A percentile compares a stretch with the other conserved stretches of the same genome.
phyloP scores from a whole-genome alignment of 129 eudicot species.

The Mikania micrantha region DNA sequence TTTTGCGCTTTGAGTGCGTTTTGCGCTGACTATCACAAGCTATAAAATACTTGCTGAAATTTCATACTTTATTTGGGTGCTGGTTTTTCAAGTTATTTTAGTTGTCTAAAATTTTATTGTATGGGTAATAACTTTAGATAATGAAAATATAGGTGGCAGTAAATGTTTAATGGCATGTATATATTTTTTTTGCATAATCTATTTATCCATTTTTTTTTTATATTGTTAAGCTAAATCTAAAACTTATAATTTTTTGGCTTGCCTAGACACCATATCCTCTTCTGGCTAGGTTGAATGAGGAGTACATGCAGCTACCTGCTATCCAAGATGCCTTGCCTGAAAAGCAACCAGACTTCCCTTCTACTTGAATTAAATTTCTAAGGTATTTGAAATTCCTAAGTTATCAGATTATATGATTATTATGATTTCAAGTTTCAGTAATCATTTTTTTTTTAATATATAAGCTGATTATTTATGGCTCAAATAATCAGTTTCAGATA shows the following conservation, averaged over 20 bases:
- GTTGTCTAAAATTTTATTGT: neutral
- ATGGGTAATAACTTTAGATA: too few relatives aligned
- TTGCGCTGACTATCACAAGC: too few relatives aligned
- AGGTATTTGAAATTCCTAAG: conserved; percentile 11
- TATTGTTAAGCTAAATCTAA: neutral
- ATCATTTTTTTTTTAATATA: neutral
- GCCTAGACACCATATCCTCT: conserved; percentile 57
- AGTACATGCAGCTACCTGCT: conserved; percentile 62
- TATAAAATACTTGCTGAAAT: neutral
- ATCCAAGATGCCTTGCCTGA: conserved; percentile 65
- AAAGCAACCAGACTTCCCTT: conserved; percentile 68
- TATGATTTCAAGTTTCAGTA: neutral
- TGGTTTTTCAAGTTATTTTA: neutral
- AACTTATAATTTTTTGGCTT: neutral
- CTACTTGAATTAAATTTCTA: neutral
- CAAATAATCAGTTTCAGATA: neutral
- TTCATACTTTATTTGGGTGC: neutral
- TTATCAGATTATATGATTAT: neutral
- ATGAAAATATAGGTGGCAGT: neutral
- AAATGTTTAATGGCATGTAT: neutral
- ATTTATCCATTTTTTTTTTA: neutral
- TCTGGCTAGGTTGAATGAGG: conserved; percentile 48
- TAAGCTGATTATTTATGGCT: neutral
- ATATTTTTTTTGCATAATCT: neutral
- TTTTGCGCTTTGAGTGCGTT: too few relatives aligned